A percentile compares a stretch with the other conserved stretches of the same genome.
Evolutionary conservation across 129 eudicot genomes (phyloP).

Genomic region (Daucus carota): DNA sequence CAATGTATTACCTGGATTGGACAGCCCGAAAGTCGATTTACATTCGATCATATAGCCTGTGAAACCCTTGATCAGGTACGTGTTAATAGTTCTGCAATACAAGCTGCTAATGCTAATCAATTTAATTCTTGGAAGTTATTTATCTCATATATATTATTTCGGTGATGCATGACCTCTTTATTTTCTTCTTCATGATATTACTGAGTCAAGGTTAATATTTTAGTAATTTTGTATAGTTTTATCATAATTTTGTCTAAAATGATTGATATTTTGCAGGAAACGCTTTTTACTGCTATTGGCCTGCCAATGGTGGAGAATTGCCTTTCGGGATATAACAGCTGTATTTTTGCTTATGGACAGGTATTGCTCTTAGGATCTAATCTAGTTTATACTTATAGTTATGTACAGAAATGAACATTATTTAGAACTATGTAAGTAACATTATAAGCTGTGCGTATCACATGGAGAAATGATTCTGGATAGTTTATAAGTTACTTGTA

Average conservation of each 20-base stretch:
- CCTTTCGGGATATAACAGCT: slow-evolving; percentile 88
- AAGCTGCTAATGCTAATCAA: background rate
- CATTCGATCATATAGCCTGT: slow-evolving; percentile 91
- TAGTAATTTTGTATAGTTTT: background rate
- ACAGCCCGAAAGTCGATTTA: slow-evolving; percentile 72
- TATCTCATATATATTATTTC: background rate
- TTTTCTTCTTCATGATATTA: background rate
- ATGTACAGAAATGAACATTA: background rate
- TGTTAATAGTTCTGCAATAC: background rate
- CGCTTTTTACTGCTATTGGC: slow-evolving; percentile 81
- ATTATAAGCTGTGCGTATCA: background rate
- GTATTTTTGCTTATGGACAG: slow-evolving; percentile 98
- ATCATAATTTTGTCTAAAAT: background rate
- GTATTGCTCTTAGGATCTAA: slow-evolving; percentile 24
- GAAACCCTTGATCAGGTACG: slow-evolving; percentile 81
- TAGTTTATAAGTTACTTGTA: background rate
- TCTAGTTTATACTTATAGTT: background rate
- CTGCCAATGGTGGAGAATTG: slow-evolving; percentile 99
- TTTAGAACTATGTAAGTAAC: background rate
- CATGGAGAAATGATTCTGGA: background rate
- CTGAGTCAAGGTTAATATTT: background rate
- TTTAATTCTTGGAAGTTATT: background rate
- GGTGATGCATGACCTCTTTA: background rate
- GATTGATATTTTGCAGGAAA: slow-evolving; percentile 51
- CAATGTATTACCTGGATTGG: slow-evolving; percentile 73